Conservation (phyloP, 2,329 filamentous ascomycete species). For the Niveomyces coronatus region DNA sequence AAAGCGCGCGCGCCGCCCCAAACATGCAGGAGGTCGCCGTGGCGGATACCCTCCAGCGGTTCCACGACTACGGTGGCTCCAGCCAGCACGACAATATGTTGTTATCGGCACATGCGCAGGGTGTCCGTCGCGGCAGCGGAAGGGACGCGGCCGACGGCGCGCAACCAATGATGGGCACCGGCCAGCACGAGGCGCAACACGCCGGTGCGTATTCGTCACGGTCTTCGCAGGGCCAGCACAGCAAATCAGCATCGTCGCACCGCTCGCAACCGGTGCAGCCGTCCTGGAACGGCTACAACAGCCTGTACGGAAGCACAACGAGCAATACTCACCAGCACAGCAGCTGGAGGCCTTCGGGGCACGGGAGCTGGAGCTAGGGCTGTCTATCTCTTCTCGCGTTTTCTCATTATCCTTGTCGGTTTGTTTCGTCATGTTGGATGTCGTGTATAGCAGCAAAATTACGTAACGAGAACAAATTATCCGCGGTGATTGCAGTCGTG, state of each 20-base stretch:
- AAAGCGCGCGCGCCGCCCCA: not conserved
- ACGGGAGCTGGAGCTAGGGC: not conserved
- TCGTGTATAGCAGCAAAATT: no score
- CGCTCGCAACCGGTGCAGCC: not conserved
- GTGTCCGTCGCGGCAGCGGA: not conserved
- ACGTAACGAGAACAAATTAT: no score
- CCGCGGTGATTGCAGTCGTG: no score
- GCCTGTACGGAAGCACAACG: constrained; percentile 1
- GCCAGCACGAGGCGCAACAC: not conserved
- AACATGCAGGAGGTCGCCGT: not conserved
- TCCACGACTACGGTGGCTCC: constrained; percentile 1
- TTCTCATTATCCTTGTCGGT: no score
- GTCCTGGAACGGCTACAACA: constrained; percentile 4
- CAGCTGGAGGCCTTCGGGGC: not conserved
- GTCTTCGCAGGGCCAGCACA: not conserved
- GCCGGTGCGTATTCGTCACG: not conserved
- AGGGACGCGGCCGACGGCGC: not conserved
- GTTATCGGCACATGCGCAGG: not conserved
- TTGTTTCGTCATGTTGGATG: no score
- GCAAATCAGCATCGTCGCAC: not conserved
- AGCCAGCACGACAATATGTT: not conserved
- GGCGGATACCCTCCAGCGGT: not conserved
- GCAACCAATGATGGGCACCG: not conserved
- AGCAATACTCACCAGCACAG: not conserved
- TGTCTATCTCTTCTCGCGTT: not conserved